Evolutionary conservation across 345 rosid species (phyloP), one percentile per base, ranked within the genome.

Genomic region (Eucalyptus sp.): DNA sequence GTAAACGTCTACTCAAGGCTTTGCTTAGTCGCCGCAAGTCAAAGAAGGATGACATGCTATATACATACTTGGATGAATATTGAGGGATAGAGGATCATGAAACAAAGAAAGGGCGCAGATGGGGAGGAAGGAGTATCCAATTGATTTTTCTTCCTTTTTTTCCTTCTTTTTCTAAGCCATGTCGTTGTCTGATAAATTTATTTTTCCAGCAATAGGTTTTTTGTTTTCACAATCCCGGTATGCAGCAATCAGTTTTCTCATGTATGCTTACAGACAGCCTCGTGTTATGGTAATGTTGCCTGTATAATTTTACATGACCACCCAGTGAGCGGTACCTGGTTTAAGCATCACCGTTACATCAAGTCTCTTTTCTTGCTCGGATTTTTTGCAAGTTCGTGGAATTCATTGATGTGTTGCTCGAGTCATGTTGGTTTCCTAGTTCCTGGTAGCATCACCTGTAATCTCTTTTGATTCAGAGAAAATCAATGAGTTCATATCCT

Each of bases 11-110:
- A 27, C 97, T 96, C 86, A 96, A 96, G 93, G 96, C 98, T 29
- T 91, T 97, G 91, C 98, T 97, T 80, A 96, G 99, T 90, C 93
- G 98, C 79, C 99, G 99, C 88, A 97, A 97, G 92, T 94, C 97
- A 6, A 96, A 95, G 96, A 97, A 96, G 90, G 99, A 97, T 66
- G 99, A 96, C 37, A 94, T 93, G 92, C 90, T 96, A 18, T 96
- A 95, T 91, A 95, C 96, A 56, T 96, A 96, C 87, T 91, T 97
- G 93, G 99, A 96, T 88, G 99, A 96, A 92, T 97, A 96, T 86
- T 96, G 93, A 97, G 86, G 90, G 25, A 6, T 87, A 15, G 71
- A 52, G 56, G 51, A 52, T 31, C 88, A 49, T 51, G 50, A 76
- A 71, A 84, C 43, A 46, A 22, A 86, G 88, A 68, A 64, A 60